Evolutionary conservation across 1,284 basidiomycete genomes (phyloP).

Genomic region (Psilocybe mexicana): DNA sequence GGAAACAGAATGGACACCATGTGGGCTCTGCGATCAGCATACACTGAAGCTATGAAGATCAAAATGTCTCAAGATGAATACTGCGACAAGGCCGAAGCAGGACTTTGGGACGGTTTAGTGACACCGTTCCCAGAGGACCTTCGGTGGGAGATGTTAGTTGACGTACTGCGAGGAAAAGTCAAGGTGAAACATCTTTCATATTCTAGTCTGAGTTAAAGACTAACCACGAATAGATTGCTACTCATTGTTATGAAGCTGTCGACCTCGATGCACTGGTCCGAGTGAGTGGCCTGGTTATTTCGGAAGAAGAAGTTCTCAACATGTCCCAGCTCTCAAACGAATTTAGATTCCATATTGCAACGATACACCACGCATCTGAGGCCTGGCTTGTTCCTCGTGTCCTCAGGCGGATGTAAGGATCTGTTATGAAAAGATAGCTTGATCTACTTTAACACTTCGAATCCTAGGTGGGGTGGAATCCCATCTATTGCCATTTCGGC

Average conservation of each 20-base stretch:
- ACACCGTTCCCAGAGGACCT: slow-evolving; percentile 72
- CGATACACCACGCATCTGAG: slow-evolving; percentile 78
- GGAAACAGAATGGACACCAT: slow-evolving; percentile 62
- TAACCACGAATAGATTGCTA: slow-evolving; percentile 43
- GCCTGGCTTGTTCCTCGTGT: slow-evolving; percentile 75
- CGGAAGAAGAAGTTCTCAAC: neutral
- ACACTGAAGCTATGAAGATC: slow-evolving; percentile 68
- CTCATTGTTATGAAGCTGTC: slow-evolving; percentile 76
- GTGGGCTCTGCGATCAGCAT: slow-evolving; percentile 63
- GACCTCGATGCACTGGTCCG: slow-evolving; percentile 78
- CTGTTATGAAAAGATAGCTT: neutral
- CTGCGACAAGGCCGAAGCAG: slow-evolving; percentile 58
- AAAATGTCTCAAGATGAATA: slow-evolving; percentile 72
- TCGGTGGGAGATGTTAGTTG: slow-evolving; percentile 80
- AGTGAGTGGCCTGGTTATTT: slow-evolving; percentile 37
- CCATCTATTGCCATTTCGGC: slow-evolving; percentile 71
- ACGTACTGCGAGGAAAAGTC: slow-evolving; percentile 79
- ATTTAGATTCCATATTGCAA: slow-evolving; percentile 68
- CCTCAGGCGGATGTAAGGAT: slow-evolving; percentile 58
- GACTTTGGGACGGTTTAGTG: slow-evolving; percentile 58
- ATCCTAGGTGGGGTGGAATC: slow-evolving; percentile 40
- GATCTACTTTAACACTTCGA: neutral
- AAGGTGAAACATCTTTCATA: slow-evolving; percentile 46
- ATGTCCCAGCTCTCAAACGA: slow-evolving; percentile 64
- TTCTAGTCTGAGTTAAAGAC: neutral